phyloP scores from a whole-genome alignment of 768 basidiomycete genomes.

The Russula vinacea region DNA sequence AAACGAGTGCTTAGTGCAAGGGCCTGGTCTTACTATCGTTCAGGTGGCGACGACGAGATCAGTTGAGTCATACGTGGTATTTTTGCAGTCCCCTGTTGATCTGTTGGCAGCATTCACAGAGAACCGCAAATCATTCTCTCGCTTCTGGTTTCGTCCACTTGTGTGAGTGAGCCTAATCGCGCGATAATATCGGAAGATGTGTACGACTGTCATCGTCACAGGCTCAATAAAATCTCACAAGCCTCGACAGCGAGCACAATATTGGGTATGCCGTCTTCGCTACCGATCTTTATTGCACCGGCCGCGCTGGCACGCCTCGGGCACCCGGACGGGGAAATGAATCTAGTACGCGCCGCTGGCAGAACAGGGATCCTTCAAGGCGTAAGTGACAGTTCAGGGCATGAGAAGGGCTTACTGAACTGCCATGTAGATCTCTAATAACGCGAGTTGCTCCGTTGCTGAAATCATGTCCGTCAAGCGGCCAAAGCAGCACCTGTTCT shows the following conservation, averaged over 20 bases:
- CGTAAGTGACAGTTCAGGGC: slow-evolving; percentile 36
- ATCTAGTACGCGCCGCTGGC: slow-evolving; percentile 45
- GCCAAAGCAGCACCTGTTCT: slow-evolving; percentile 35
- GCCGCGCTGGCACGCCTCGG: slow-evolving; percentile 44
- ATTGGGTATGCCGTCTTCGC: slow-evolving; percentile 32
- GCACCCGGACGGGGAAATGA: slow-evolving; percentile 50
- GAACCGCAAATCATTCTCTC: slow-evolving; percentile 31
- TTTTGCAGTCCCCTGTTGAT: not conserved
- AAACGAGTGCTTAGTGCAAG: slow-evolving; percentile 32
- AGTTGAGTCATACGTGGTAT: slow-evolving; percentile 20
- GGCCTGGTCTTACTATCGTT: slow-evolving; percentile 37
- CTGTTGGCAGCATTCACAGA: slow-evolving; percentile 29
- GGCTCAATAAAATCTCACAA: slow-evolving; percentile 34
- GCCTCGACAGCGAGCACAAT: slow-evolving; percentile 32
- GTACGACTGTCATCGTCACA: slow-evolving; percentile 11
- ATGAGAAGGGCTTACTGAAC: not conserved
- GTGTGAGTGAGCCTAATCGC: slow-evolving; percentile 37
- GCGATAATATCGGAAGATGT: not conserved
- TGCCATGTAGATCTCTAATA: slow-evolving; percentile 34
- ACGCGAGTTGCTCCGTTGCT: slow-evolving; percentile 38
- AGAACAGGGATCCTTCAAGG: slow-evolving; percentile 45
- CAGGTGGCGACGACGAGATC: slow-evolving; percentile 34
- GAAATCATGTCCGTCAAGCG: slow-evolving; percentile 35
- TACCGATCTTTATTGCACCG: slow-evolving; percentile 45
- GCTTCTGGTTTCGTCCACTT: slow-evolving; percentile 87